phyloP scores from a whole-genome alignment of 1,284 basidiomycete genomes.

The Caloboletus firmus region DNA sequence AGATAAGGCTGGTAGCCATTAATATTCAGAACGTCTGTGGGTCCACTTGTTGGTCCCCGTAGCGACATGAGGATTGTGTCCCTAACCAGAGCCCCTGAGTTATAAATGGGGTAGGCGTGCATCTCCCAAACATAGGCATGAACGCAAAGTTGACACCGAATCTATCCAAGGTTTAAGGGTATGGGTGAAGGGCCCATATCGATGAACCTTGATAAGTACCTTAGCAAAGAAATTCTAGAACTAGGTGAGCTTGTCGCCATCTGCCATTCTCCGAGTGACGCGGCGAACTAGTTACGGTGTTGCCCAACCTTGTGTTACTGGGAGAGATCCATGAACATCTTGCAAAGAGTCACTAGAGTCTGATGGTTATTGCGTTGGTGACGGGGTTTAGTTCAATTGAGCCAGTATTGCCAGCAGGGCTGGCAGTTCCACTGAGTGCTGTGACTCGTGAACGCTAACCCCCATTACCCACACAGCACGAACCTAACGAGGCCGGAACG shows the following conservation, averaged over 20 bases:
- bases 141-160: constrained; percentile 23
- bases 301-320: neutral
- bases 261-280: neutral
- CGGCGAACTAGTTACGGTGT: neutral
- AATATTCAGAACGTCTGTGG: constrained; percentile 19
- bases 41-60: constrained; percentile 15
- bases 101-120: neutral
- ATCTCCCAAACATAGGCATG: constrained; percentile 23
- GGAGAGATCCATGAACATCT: neutral
- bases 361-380: neutral
- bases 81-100: neutral
- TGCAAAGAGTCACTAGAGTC: neutral
- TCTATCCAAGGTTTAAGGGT: constrained; percentile 5
- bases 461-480: too few relatives aligned
- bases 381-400: neutral
- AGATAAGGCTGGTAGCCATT: neutral
- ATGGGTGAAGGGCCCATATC: constrained; percentile 2
- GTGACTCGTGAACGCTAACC: neutral
- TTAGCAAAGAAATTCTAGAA: constrained; percentile 11
- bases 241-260: neutral
- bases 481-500: too few relatives aligned
- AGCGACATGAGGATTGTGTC: constrained; percentile 2
- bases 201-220: constrained; percentile 27
- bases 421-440: neutral
- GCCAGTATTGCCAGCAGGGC: neutral